These are phyloP conservation scores for Rhizopus stolonifer DNA, from an alignment of 371 early-diverging fungal species.

Conservation along the genomic window DNA sequence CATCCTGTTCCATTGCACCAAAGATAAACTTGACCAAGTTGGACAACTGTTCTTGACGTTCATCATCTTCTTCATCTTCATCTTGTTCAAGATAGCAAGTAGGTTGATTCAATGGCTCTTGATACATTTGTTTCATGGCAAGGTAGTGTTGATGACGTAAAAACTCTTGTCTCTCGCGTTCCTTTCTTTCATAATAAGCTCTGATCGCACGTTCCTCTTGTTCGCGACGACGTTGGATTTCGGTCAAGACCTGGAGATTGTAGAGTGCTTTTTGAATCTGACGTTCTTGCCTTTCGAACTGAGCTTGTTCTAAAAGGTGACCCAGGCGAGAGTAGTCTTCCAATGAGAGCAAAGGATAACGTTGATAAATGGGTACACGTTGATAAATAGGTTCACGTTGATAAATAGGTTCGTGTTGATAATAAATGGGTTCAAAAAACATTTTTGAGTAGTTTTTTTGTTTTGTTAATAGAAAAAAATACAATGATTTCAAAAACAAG, in stretches of 20 bases:
- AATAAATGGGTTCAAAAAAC: neutral
- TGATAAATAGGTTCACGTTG: no score
- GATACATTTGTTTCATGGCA: neutral
- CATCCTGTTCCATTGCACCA: slow-evolving; percentile 18
- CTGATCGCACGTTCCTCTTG: slow-evolving; percentile 20
- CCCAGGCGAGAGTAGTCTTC: slow-evolving; percentile 37
- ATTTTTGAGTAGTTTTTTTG: neutral
- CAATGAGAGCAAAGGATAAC: slow-evolving; percentile 15
- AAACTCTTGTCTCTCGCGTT: slow-evolving; percentile 1
- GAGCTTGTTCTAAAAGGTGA: slow-evolving; percentile 17
- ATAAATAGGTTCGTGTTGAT: no score
- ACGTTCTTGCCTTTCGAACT: slow-evolving; percentile 9
- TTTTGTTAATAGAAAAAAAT: neutral
- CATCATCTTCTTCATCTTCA: slow-evolving; percentile 4
- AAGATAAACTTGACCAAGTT: neutral
- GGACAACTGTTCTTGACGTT: slow-evolving; percentile 1
- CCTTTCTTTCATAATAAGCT: slow-evolving; percentile 17
- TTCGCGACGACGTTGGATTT: slow-evolving; percentile 17
- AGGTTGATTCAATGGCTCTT: neutral
- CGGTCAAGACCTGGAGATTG: slow-evolving; percentile 12
- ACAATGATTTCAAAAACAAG: neutral
- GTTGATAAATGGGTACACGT: neutral
- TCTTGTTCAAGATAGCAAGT: slow-evolving; percentile 9
- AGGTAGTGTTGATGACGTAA: slow-evolving; percentile 2
- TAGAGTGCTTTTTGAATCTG: slow-evolving; percentile 12